A percentile compares a stretch with the other conserved stretches of the same genome.
Conservation (phyloP, 202 grass and related monocot species). For the Schoenoplectus triqueter region DNA sequence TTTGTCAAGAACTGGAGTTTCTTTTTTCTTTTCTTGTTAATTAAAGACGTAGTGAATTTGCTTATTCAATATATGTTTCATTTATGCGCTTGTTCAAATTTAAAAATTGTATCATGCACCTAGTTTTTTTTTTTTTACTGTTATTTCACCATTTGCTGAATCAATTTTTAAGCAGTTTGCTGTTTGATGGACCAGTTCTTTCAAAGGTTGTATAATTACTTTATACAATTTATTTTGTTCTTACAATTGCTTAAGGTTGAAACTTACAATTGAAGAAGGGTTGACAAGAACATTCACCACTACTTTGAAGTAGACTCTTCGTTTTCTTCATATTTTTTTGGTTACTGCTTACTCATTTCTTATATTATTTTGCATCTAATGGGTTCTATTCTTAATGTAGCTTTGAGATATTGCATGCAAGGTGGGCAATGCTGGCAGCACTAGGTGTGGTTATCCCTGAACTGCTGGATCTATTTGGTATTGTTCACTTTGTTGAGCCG, state of each 20-base stretch:
- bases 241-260: neutral
- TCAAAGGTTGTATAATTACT: neutral
- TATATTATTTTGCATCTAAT: constrained; percentile 22
- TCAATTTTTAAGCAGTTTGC: neutral
- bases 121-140: no score
- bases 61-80: neutral
- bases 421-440: constrained; percentile 96
- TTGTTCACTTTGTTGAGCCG: constrained; percentile 87
- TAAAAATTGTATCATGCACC: neutral
- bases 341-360: constrained; percentile 18
- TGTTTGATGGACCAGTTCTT: neutral
- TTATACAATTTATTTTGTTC: no score
- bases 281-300: neutral
- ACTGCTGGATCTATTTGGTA: constrained; percentile 69
- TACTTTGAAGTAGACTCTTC: neutral
- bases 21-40: neutral
- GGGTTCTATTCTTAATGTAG: constrained; percentile 43
- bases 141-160: neutral
- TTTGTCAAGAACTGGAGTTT: neutral
- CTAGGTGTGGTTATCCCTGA: constrained; percentile 87
- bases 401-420: constrained; percentile 95
- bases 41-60: neutral
- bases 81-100: neutral
- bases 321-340: neutral
- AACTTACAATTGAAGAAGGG: neutral